A percentile compares a stretch with the other conserved stretches of the same genome.
phyloP scores from a whole-genome alignment of 148 eudicot species.

The Dysphania ambrosioides region DNA sequence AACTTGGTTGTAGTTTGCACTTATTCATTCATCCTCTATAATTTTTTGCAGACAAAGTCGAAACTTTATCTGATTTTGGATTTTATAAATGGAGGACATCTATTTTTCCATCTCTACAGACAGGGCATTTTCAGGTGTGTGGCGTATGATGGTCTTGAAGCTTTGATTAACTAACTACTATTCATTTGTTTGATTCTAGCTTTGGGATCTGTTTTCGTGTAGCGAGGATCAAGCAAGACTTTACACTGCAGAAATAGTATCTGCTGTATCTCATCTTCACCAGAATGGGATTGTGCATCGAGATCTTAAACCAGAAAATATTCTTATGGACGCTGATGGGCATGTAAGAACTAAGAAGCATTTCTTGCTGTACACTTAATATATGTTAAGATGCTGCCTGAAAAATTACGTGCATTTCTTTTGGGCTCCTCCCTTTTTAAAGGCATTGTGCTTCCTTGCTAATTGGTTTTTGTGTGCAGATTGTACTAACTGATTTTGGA shows the following conservation, averaged over 20 bases:
- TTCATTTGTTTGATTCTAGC: constrained; percentile 30
- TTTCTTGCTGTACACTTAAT: constrained; percentile 1
- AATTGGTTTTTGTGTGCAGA: constrained; percentile 35
- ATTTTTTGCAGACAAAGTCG: constrained; percentile 66
- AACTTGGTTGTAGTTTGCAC: neutral
- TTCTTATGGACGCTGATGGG: constrained; percentile 84
- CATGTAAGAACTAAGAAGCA: constrained; percentile 70
- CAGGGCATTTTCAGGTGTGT: constrained; percentile 89
- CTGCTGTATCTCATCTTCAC: constrained; percentile 94
- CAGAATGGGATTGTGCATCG: constrained; percentile 87
- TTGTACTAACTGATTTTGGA: constrained; percentile 89
- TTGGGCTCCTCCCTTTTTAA: neutral
- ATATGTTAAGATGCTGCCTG: neutral
- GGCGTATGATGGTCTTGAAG: constrained; percentile 28
- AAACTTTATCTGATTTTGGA: constrained; percentile 86
- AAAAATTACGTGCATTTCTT: neutral
- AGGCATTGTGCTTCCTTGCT: constrained; percentile 2
- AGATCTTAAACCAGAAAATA: constrained; percentile 93
- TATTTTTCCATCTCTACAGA: constrained; percentile 80
- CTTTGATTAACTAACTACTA: constrained; percentile 13
- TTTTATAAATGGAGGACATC: constrained; percentile 88
- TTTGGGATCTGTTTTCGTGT: constrained; percentile 37
- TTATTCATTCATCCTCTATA: constrained; percentile 1
- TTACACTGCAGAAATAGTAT: constrained; percentile 85
- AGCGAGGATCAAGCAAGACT: constrained; percentile 93